Conservation (phyloP, 2,329 filamentous ascomycete genomes). For the Cladosporium velox region DNA sequence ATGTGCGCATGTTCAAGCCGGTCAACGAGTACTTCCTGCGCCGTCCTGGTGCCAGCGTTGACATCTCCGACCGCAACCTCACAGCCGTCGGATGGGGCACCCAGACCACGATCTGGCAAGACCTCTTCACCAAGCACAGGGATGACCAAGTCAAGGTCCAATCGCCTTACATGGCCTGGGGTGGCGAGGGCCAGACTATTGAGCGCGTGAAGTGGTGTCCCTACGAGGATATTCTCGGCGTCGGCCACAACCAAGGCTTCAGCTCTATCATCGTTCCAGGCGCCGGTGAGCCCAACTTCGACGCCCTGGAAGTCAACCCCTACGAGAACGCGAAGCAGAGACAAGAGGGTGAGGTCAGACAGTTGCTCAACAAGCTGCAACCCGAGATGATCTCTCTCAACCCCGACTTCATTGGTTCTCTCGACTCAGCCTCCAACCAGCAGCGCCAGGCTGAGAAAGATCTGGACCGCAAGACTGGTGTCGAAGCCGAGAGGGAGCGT, state of each 20-base stretch:
- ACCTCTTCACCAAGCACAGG: constrained; percentile 73
- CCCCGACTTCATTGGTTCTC: constrained; percentile 84
- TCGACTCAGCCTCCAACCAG: constrained; percentile 79
- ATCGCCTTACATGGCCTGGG: constrained; percentile 91
- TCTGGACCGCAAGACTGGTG: constrained; percentile 65
- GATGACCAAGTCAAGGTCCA: constrained; percentile 71
- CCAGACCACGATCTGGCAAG: constrained; percentile 85
- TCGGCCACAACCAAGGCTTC: constrained; percentile 83
- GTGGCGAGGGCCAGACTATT: constrained; percentile 77
- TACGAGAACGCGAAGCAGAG: constrained; percentile 92
- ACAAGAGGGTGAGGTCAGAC: constrained; percentile 87
- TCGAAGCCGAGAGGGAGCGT: constrained; percentile 52
- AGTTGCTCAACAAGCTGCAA: constrained; percentile 87
- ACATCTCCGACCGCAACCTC: constrained; percentile 85
- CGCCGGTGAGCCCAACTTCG: constrained; percentile 95
- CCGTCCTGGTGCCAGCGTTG: constrained; percentile 77
- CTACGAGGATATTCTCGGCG: constrained; percentile 87
- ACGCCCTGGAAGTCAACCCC: constrained; percentile 89
- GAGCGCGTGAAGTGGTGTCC: constrained; percentile 90
- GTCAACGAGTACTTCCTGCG: constrained; percentile 86
- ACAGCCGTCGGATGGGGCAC: constrained; percentile 92
- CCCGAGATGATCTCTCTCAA: constrained; percentile 97
- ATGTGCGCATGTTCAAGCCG: constrained; percentile 90
- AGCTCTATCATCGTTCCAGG: constrained; percentile 88
- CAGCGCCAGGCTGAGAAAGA: constrained; percentile 76